Conservation (phyloP, 495 filamentous ascomycete genomes). For the Lasiosphaeria miniovina region DNA sequence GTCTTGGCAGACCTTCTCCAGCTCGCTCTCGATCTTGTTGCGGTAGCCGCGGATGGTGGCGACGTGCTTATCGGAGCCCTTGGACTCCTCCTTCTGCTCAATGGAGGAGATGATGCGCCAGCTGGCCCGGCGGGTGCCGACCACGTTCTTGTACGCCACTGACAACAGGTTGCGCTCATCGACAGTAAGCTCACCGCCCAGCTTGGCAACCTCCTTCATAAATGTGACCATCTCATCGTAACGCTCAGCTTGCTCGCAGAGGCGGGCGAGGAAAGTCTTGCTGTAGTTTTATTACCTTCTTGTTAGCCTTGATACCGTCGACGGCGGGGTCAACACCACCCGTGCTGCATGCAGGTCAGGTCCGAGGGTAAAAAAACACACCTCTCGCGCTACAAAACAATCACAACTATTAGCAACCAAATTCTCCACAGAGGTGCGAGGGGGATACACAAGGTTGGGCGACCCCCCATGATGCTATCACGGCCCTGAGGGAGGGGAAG, state of each 20-base stretch:
- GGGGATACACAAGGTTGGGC: neutral
- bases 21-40: constrained; percentile 96
- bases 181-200: constrained; percentile 92
- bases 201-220: constrained; percentile 99
- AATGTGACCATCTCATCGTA: constrained; percentile 99
- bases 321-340: constrained; percentile 5
- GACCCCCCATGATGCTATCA: constrained; percentile 14
- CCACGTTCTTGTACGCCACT: constrained; percentile 99
- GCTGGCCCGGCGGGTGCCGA: constrained; percentile 95
- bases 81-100: constrained; percentile 99
- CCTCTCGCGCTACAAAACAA: constrained; percentile 73
- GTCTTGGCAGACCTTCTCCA: constrained; percentile 98
- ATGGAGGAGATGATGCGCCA: constrained; percentile 99
- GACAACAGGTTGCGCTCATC: constrained; percentile 99
- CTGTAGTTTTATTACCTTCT: constrained; percentile 49
- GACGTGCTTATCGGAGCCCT: constrained; percentile 97
- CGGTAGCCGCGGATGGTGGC: constrained; percentile 95
- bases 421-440: neutral
- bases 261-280: constrained; percentile 99
- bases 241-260: constrained; percentile 99
- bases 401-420: constrained; percentile 40
- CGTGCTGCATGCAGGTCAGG: neutral
- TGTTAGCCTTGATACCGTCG: constrained; percentile 20
- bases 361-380: constrained; percentile 38
- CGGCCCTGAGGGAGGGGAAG: constrained; percentile 25